Evolutionary conservation across 345 rosid species (phyloP).

Genomic region (Citrus medica): DNA sequence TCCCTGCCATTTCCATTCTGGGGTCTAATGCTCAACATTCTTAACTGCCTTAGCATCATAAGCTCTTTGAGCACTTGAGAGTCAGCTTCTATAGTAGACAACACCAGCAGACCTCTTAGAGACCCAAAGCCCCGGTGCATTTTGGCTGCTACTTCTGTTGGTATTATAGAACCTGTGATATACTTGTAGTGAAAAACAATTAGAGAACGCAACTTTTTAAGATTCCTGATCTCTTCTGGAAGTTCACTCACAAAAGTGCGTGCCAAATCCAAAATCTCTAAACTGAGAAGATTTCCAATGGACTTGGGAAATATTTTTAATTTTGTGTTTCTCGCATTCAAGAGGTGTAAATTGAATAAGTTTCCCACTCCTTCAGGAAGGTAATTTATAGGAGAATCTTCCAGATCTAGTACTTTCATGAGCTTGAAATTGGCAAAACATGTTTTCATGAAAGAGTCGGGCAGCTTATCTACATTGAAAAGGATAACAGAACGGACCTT

Average conservation of each 20-base stretch:
- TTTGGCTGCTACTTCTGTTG: neutral
- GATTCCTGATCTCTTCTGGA: neutral
- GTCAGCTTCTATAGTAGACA: neutral
- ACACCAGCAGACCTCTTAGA: neutral
- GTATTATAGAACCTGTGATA: no score
- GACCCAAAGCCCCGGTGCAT: neutral
- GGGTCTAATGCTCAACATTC: conserved; percentile 1
- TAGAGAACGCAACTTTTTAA: neutral
- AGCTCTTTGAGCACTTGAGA: neutral
- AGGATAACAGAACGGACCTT: neutral
- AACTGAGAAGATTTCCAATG: neutral
- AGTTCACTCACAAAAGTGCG: neutral
- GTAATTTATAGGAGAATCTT: neutral
- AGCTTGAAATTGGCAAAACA: neutral
- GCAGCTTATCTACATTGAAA: neutral
- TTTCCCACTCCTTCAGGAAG: neutral
- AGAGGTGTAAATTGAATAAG: neutral
- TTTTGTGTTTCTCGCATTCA: neutral
- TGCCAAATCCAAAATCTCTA: neutral
- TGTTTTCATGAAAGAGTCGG: neutral
- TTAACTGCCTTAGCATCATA: neutral
- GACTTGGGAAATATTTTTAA: neutral
- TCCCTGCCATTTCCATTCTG: neutral
- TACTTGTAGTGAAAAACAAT: neutral
- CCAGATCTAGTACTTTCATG: neutral